phyloP scores from a whole-genome alignment of 495 filamentous ascomycete species.

The Aspergillus indologenus region DNA sequence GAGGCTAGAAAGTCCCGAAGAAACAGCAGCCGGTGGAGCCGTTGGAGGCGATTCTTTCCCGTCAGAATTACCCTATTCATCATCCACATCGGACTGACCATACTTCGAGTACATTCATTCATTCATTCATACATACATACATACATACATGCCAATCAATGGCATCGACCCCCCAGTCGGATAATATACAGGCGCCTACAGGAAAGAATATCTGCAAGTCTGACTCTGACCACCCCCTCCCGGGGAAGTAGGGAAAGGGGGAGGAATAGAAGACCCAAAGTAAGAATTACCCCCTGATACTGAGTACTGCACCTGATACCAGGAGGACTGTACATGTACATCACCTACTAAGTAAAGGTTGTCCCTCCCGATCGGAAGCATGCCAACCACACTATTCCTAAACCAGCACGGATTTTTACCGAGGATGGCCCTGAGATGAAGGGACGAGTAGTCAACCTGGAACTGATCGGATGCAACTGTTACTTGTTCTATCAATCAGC shows the following conservation, averaged over 20 bases:
- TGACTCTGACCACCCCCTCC: background rate
- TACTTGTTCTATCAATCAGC: no score
- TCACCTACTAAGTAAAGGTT: background rate
- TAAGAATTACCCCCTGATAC: no score
- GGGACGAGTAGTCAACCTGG: background rate
- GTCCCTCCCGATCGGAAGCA: background rate
- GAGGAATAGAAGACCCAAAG: background rate
- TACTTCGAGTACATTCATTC: background rate
- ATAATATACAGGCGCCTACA: background rate
- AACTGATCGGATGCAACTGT: background rate
- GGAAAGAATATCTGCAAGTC: background rate
- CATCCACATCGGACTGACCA: background rate
- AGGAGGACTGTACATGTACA: background rate
- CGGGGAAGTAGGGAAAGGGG: background rate
- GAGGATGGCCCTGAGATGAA: background rate
- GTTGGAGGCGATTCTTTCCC: slow-evolving; percentile 6
- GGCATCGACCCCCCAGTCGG: background rate
- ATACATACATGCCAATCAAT: background rate
- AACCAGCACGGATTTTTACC: slow-evolving; percentile 5
- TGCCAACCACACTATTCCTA: slow-evolving; percentile 1
- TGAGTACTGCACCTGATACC: background rate
- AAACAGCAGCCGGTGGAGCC: slow-evolving; percentile 20
- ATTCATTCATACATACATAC: background rate
- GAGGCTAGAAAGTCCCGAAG: slow-evolving; percentile 26
- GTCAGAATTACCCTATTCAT: background rate